Conservation (phyloP, 331 rosid species). For the Malus hybrid region DNA sequence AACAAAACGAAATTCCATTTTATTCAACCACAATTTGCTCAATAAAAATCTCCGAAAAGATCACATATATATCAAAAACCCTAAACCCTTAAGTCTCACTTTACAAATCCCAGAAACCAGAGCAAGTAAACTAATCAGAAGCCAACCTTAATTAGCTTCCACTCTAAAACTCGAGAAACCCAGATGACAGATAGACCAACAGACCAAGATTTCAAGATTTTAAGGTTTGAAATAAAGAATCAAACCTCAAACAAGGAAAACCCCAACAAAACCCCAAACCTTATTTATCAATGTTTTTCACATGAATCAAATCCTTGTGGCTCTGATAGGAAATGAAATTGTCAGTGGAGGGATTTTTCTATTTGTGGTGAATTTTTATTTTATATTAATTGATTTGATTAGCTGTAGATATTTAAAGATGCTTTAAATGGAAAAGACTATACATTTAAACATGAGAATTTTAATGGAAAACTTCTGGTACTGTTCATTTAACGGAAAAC, state of each 20-base stretch:
- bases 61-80: not conserved
- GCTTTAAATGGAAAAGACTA: conserved; percentile 19
- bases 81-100: conserved; percentile 8
- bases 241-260: conserved; percentile 16
- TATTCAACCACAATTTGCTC: no score
- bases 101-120: not conserved
- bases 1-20: no score
- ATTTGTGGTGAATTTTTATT: not conserved
- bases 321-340: not conserved
- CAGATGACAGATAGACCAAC: not conserved
- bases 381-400: not conserved
- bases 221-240: not conserved
- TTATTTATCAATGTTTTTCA: not conserved
- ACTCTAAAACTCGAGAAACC: not conserved
- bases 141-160: conserved; percentile 6
- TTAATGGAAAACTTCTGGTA: no score
- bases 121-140: not conserved
- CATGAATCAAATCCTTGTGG: not conserved
- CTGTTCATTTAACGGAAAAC: no score
- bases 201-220: conserved; percentile 4
- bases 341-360: not conserved
- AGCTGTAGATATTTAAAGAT: not conserved
- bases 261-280: not conserved
- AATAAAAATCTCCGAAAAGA: not conserved
- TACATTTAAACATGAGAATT: no score